Evolutionary conservation across 805 yeast genomes (phyloP).

Genomic region (Pachysolen tannophilus): DNA sequence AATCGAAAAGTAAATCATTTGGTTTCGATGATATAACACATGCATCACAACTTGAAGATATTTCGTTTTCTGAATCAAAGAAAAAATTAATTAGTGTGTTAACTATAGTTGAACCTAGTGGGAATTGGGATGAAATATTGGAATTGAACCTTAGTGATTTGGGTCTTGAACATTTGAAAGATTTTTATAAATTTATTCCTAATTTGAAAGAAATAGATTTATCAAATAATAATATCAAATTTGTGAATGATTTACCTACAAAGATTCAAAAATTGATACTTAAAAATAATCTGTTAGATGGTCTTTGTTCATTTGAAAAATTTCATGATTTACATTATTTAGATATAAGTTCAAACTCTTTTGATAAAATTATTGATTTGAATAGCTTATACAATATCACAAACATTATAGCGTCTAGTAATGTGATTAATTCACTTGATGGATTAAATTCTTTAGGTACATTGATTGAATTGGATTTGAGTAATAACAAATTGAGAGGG

Average conservation of each 20-base stretch:
- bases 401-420: slow-evolving; percentile 28
- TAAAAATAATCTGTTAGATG: slow-evolving; percentile 30
- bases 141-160: slow-evolving; percentile 27
- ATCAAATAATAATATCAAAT: slow-evolving; percentile 32
- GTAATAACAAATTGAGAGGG: slow-evolving; percentile 33
- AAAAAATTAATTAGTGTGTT: slow-evolving; percentile 35
- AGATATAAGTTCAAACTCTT: slow-evolving; percentile 29
- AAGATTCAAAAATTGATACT: slow-evolving; percentile 28
- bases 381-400: slow-evolving; percentile 32
- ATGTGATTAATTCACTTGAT: slow-evolving; percentile 25
- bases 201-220: slow-evolving; percentile 30
- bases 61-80: slow-evolving; percentile 41
- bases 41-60: slow-evolving; percentile 28
- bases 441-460: slow-evolving; percentile 31
- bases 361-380: slow-evolving; percentile 30
- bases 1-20: too few relatives aligned
- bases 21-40: slow-evolving; percentile 23
- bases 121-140: slow-evolving; percentile 33
- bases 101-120: slow-evolving; percentile 31
- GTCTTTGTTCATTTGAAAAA: slow-evolving; percentile 30
- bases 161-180: slow-evolving; percentile 32
- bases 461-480: slow-evolving; percentile 30
- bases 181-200: slow-evolving; percentile 36
- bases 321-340: slow-evolving; percentile 34
- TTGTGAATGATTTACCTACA: slow-evolving; percentile 37